These are phyloP conservation scores for Ogataea salicorniae DNA, from an alignment of 805 yeast genomes.

Conservation along the genomic window DNA sequence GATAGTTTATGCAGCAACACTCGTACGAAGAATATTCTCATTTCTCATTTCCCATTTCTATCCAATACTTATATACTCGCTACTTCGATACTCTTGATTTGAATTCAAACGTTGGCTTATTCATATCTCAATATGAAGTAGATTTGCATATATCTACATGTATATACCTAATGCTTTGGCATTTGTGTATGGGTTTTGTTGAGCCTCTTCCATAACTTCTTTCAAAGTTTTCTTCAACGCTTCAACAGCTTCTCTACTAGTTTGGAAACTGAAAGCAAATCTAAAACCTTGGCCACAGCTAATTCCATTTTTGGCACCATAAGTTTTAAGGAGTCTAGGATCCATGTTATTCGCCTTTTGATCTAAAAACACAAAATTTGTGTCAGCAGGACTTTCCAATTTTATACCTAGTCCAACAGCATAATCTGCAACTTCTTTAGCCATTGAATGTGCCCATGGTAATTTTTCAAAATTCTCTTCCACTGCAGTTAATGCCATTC, in stretches of 20 bases:
- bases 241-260: conserved; percentile 48
- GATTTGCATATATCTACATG: background rate
- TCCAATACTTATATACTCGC: too few relatives aligned
- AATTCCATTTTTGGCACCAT: conserved; percentile 54
- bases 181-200: conserved; percentile 43
- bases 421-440: conserved; percentile 46
- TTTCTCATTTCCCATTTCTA: too few relatives aligned
- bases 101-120: too few relatives aligned
- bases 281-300: conserved; percentile 64
- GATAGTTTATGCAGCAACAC: too few relatives aligned
- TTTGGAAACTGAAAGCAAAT: conserved; percentile 76
- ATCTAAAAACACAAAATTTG: conserved; percentile 80
- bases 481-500: conserved; percentile 77
- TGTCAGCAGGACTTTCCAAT: conserved; percentile 71
- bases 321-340: conserved; percentile 31
- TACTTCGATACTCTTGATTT: too few relatives aligned
- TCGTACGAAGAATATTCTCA: too few relatives aligned
- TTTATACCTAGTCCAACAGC: conserved; percentile 49
- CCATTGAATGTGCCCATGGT: conserved; percentile 43
- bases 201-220: conserved; percentile 53
- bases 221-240: conserved; percentile 50
- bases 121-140: too few relatives aligned
- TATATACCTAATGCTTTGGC: conserved; percentile 1
- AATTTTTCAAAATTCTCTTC: conserved; percentile 65
- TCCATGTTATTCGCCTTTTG: conserved; percentile 48